Base-by-base conservation (phyloP, 176 grass and related monocot species). In the Stipa capillata region DNA sequence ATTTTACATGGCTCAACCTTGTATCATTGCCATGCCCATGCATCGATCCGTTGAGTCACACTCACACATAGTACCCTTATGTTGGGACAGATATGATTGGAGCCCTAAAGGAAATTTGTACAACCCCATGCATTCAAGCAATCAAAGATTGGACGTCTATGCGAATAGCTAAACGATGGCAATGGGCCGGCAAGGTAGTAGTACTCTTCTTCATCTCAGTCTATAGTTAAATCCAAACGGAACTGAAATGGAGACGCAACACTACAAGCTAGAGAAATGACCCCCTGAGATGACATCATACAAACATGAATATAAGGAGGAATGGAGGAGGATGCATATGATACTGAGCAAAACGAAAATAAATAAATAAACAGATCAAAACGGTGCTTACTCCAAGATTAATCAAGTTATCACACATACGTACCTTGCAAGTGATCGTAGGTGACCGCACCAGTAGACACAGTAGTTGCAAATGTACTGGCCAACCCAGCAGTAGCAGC, bases 351-450 rank as follows among this genome's bases (percentile, higher is more conserved):
- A 21, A 78, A 60, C 23, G 25, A 23, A 42, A 4, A 14, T 3
- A 15, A 60, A 77, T 23, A 33, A 7, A 70, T 28, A n/a, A n/a
- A n/a, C n/a, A n/a, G n/a, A 35, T 42, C 31, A 16, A 45, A 39
- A 25, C 14, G 35, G 10, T 56, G 35, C 4, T n/a, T n/a, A n/a
- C n/a, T 70, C 3, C 18, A 74, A 59, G 18, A 72, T 50, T 31
- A 33, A 68, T 75, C 31, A 10, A 58, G 8, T 42, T 8, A 13
- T 34, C 34, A 87, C 87, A 54, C n/a, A n/a, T n/a, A n/a, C n/a
- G n/a, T 95, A 95, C 96, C 92, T 95, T 93, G 88, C 18, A 91
- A 65, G 74, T 71, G 58, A 82, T 85, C 64, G 44, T 85, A 70
- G 61, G 34, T 59, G 86, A 84, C 15, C 31, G 56, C 50, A 31